Base-by-base conservation (phyloP, 768 basidiomycete genomes). In the Panaeolus cyanescens region DNA sequence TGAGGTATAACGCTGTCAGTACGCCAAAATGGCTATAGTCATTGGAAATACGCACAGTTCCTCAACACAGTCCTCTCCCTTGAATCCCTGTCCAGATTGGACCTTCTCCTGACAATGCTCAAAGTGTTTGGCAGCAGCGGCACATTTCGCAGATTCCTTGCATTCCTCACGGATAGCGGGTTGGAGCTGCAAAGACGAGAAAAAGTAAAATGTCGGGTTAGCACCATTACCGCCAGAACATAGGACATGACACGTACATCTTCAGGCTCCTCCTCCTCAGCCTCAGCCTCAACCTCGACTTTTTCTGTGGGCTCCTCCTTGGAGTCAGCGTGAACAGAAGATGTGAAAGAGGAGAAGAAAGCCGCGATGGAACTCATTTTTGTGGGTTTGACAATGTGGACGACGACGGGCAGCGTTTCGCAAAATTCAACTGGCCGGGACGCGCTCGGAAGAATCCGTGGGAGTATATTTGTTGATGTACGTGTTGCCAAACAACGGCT, bases 71-170 rank as follows among this genome's bases (percentile, higher is more conserved):
- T 96, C 94, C 80, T 96, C 95, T 64, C 87, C 87, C 72, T 92
- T 89, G 85, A 84, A 93, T 36, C 93, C 95, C 69, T 95, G 71
- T 28, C 95, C 95, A 31, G 80, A 81, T 61, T 86, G 76, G 53
- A 97, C 88, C 78, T 93, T 95, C 75, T 95, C 91, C 72, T 92
- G 85, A 75, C 95, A 96, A 71, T 95, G 92, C 61, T 90, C 84
- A 74, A 96, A 96, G 78, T 96, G 95, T 70, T 90, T 86, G 36
- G 88, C 80, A 59, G 88, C 73, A 34, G 85, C 75, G 36, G 83
- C 84, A 66, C 95, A 96, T 65, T 88, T 85, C 3, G 82, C 67
- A 32, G 85, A 77, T 63, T 82, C 73, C 69, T 89, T 81, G 75
- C 92, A 94, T 67, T 92, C 90, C 42, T 93, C 92, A 59, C 89